A percentile compares a stretch with the other conserved stretches of the same genome.
Conservation (phyloP, 2,329 filamentous ascomycete species). For the Colletotrichum tamarilloi region DNA sequence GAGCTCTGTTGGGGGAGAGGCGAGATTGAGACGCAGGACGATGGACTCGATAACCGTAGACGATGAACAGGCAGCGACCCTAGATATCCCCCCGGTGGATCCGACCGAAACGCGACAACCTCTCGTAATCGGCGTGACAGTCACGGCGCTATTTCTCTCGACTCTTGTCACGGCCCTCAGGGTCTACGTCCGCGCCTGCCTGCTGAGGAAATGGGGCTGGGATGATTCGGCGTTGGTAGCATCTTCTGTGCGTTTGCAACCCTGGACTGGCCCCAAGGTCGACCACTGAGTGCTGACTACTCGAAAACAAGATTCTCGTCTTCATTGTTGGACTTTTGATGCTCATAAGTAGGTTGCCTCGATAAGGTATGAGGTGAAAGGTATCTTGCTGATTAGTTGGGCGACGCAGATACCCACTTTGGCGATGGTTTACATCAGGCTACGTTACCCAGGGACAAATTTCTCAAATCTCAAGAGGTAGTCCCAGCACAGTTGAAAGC, state of each 20-base stretch:
- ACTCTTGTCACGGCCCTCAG: slow-evolving; percentile 5
- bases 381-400: neutral
- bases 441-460: slow-evolving; percentile 1
- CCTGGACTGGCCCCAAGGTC: accelerated
- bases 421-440: slow-evolving; percentile 15
- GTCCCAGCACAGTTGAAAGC: too few relatives aligned
- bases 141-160: neutral
- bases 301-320: neutral
- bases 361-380: neutral
- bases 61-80: too few relatives aligned
- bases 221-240: slow-evolving; percentile 14
- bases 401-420: slow-evolving; percentile 7
- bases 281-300: neutral
- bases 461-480: slow-evolving; percentile 18
- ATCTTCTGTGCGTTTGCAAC: slow-evolving; percentile 2
- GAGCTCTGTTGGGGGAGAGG: neutral
- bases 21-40: neutral
- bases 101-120: slow-evolving; percentile 10
- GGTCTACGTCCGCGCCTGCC: slow-evolving; percentile 10
- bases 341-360: slow-evolving; percentile 12
- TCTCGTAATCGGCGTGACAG: slow-evolving; percentile 13
- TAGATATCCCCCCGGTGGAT: neutral
- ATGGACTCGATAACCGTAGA: neutral
- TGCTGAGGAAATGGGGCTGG: slow-evolving; percentile 20
- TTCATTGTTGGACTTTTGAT: slow-evolving; percentile 6